Evolutionary conservation across 495 filamentous ascomycete species (phyloP), one percentile per base, ranked within the genome.

Genomic region (Tuber umbilicatum): DNA sequence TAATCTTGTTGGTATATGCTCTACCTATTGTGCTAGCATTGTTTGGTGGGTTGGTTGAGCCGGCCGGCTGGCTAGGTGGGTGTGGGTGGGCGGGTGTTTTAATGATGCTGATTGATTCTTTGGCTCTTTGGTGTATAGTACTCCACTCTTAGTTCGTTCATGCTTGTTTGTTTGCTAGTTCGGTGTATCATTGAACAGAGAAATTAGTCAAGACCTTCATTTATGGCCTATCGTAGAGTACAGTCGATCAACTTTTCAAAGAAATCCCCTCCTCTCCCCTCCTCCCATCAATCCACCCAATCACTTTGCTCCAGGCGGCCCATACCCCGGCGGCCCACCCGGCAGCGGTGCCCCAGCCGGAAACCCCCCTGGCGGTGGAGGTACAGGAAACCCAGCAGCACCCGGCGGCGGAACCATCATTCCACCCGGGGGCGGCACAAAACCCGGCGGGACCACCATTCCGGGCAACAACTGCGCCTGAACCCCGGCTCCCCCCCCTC

Each of bases 361-460:
- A 60, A 60, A 60, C 7, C 50, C 50, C n/a, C 50, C 76, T 27
- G 60, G 50, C 1, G 76, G 76, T 39, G 76, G 76, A 45, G 74
- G 74, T 21, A 60, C 70, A 70, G 69, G 43, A 40, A 77, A 68
- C 23, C 78, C 74, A 5, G 73, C 74, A 5, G 73, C 77, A 1
- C 77, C 77, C 4, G 78, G 78, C 5, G 78, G 76, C 70, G 74
- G 74, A 45, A 60, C 69, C 73, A 72, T 60, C 45, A 77, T 67
- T 16, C 78, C 74, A 3, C 77, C 78, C 0, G 78, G 78, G 0
- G 78, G 78, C 10, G 78, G 78, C 5, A 71, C 74, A 71, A 79
- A 74, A 75, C 84, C 74, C 35, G 78, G 69, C 80, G 84, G 75
- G 84, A 85, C 9, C 70, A 41, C 70, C 70, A 71, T 71, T 41